These are phyloP conservation scores for Thalassiosira hispida DNA, from an alignment of 352 stramenopile genomes.

Conservation along the genomic window DNA sequence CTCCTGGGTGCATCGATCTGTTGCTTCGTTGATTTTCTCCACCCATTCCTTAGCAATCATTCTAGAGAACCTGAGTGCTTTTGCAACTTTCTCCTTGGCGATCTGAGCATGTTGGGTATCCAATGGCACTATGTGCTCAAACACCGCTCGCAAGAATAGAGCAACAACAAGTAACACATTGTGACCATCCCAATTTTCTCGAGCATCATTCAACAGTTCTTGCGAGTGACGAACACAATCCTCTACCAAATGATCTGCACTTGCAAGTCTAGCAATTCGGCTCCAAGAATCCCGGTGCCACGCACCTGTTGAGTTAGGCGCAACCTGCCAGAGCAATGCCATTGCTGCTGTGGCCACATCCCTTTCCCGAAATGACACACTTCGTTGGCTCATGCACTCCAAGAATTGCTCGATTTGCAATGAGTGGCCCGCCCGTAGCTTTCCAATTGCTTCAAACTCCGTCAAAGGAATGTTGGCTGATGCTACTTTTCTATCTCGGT, in stretches of 20 bases:
- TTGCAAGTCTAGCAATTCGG: neutral
- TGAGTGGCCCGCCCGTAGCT: conserved; percentile 4
- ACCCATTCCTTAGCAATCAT: conserved; percentile 19
- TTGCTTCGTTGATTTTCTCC: neutral
- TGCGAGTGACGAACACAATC: conserved; percentile 11
- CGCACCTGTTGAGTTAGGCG: neutral
- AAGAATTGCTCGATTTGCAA: conserved; percentile 18
- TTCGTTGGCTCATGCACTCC: conserved; percentile 14
- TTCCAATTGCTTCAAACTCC: conserved; percentile 21
- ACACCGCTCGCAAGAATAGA: conserved; percentile 4
- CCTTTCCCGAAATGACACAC: conserved; percentile 14
- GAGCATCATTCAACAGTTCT: conserved; percentile 3
- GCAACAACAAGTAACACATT: conserved; percentile 19
- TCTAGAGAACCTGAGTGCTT: neutral
- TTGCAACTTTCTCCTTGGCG: neutral
- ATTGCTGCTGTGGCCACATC: conserved; percentile 9
- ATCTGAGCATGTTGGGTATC: neutral
- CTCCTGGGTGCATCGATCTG: conserved; percentile 9
- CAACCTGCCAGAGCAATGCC: conserved; percentile 16
- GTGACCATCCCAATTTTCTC: conserved; percentile 10
- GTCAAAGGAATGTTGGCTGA: conserved; percentile 10
- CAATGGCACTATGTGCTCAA: conserved; percentile 6
- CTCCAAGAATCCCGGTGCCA: conserved; percentile 11
- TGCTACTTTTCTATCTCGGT: conserved; percentile 22
- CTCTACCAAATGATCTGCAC: neutral